Evolutionary conservation across 495 filamentous ascomycete species (phyloP).

Genomic region (Umbilicaria muhlenbergii): DNA sequence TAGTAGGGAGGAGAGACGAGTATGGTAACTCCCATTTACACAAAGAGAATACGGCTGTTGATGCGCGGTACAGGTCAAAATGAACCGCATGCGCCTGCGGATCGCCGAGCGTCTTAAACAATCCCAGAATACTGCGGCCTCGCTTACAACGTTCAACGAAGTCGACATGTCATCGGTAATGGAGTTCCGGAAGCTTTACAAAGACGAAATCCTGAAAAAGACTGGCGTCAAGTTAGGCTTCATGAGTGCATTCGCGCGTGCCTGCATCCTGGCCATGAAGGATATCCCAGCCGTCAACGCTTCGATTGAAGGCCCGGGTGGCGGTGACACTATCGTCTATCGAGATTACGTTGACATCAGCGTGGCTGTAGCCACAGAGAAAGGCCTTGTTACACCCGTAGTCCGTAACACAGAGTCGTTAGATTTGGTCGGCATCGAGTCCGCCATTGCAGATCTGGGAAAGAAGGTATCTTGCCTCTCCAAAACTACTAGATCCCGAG

Average conservation of each 20-base stretch:
- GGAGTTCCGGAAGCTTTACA: conserved; percentile 93
- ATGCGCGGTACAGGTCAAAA: conserved; percentile 58
- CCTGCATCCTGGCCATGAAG: conserved; percentile 82
- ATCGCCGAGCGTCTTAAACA: conserved; percentile 98
- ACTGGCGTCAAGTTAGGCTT: conserved; percentile 96
- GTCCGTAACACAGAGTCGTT: conserved; percentile 83
- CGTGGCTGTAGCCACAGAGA: conserved; percentile 93
- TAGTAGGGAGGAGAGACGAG: conserved; percentile 76
- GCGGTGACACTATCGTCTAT: conserved; percentile 96
- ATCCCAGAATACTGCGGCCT: conserved; percentile 96
- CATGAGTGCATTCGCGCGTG: conserved; percentile 94
- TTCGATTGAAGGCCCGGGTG: conserved; percentile 87
- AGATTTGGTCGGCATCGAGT: conserved; percentile 81
- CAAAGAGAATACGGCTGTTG: not conserved
- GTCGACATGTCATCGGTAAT: conserved; percentile 98
- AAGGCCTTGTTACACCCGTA: conserved; percentile 91
- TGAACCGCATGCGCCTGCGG: conserved; percentile 97
- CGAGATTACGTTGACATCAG: conserved; percentile 96
- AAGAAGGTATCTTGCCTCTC: conserved; percentile 51
- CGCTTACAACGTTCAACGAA: conserved; percentile 96
- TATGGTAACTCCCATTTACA: conserved; percentile 29
- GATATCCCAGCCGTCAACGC: conserved; percentile 94
- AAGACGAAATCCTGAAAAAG: conserved; percentile 90
- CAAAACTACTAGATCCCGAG: not conserved
- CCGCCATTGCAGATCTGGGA: conserved; percentile 80